Percentiles rank a stretch among this genome's conserved stretches.
These are phyloP conservation scores for Alternaria alternata DNA, from an alignment of 2,329 filamentous ascomycete species.

Conservation along the genomic window DNA sequence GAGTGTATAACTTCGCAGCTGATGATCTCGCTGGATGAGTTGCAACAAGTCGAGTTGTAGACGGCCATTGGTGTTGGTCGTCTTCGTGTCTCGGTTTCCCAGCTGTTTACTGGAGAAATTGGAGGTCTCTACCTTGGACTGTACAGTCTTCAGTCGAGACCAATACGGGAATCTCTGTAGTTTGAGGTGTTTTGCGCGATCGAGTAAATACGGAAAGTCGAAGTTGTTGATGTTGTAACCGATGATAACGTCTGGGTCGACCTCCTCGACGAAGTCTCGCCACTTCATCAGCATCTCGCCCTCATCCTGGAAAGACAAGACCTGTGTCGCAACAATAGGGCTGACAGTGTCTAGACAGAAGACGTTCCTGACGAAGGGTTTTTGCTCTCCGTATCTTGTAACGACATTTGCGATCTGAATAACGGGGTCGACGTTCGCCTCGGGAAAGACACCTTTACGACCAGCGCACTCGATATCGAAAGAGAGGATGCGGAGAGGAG, in stretches of 20 bases:
- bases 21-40: slow-evolving; percentile 91
- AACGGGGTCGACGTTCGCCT: slow-evolving; percentile 88
- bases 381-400: slow-evolving; percentile 91
- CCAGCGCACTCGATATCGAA: slow-evolving; percentile 99
- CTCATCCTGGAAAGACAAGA: slow-evolving; percentile 83
- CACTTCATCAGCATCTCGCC: slow-evolving; percentile 91
- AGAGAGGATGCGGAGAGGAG: slow-evolving; percentile 87
- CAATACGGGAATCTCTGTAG: slow-evolving; percentile 83
- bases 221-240: slow-evolving; percentile 99
- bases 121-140: slow-evolving; percentile 76
- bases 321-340: slow-evolving; percentile 91
- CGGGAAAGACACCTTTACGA: slow-evolving; percentile 95
- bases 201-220: slow-evolving; percentile 94
- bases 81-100: slow-evolving; percentile 92
- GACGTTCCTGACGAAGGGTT: slow-evolving; percentile 95
- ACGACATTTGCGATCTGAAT: slow-evolving; percentile 99
- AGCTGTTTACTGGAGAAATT: slow-evolving; percentile 98
- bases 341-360: slow-evolving; percentile 95
- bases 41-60: slow-evolving; percentile 95
- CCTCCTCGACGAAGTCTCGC: slow-evolving; percentile 87
- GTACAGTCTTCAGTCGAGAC: slow-evolving; percentile 77
- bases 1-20: slow-evolving; percentile 93
- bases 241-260: slow-evolving; percentile 96
- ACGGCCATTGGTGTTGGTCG: slow-evolving; percentile 92
- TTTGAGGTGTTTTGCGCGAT: slow-evolving; percentile 86